Base-by-base conservation (phyloP, 2,329 filamentous ascomycete genomes). In the Tolypocladium tundrense region DNA sequence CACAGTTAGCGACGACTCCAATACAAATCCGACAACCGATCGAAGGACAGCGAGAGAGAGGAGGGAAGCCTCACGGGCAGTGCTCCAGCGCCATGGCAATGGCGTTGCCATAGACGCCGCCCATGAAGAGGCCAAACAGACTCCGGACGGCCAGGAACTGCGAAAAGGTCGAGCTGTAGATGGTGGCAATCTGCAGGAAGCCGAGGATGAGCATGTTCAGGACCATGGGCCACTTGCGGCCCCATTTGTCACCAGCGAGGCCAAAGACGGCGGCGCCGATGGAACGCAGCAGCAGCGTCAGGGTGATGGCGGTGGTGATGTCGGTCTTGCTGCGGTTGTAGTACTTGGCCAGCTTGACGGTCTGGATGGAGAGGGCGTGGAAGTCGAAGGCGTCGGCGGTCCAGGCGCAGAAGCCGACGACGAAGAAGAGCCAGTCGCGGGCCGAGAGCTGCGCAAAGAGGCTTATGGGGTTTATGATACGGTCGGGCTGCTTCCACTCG, bases 361-460 rank as follows among this genome's bases (percentile, higher is more conserved):
- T 89, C 70, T 91, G 88, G 62, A 93, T 89, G 5, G 86, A 88
- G 10, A 93, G 78, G 33, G 89, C 87, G 72, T 91, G 88, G 69
- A 92, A 93, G 71, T 91, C 89, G 69, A 92, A 93, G 4, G 89
- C 88, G 69, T 93, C 90, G 58, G 88, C 88, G 1, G 84, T 88
- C 90, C 90, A 93, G 19, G 88, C 86, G 40, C 80, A 72, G 67
- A 92, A 85, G 3, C 88, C 90, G 13, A 91, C 86, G 45, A 88
- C 62, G 73, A 93, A 86, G 75, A 89, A 91, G 19, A 88, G 67
- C 88, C 89, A 93, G 68, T 88, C 85, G 60, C 78, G 82, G 31
- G 76, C 75, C 3, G 78, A 80, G 19, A 94, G 78, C 71, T 86
- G 79, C 35, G 77, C 78, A 60, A 91, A 76, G 37, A 93, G 77